Evolutionary conservation across 2,329 filamentous ascomycete genomes (phyloP).

Genomic region (Trichothecium roseum): DNA sequence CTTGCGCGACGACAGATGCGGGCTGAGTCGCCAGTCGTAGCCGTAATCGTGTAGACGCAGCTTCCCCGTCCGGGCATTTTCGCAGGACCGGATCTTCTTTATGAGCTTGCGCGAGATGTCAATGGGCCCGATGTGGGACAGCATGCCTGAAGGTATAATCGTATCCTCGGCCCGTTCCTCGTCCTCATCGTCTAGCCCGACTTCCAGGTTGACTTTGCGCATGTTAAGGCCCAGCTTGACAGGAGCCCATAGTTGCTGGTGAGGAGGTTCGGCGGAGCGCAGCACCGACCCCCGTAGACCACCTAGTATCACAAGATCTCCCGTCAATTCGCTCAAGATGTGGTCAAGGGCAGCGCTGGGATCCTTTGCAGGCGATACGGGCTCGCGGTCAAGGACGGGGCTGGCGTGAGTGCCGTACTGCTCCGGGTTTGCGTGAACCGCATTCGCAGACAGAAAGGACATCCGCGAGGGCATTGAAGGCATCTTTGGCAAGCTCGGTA

Average conservation of each 20-base stretch:
- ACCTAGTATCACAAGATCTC: conserved; percentile 80
- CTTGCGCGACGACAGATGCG: conserved; percentile 59
- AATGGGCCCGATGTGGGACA: conserved; percentile 84
- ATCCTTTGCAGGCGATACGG: conserved; percentile 8
- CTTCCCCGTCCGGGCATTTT: conserved; percentile 61
- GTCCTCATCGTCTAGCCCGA: conserved; percentile 71
- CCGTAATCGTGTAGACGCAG: conserved; percentile 82
- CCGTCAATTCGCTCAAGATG: conserved; percentile 58
- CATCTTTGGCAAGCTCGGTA: conserved; percentile 51
- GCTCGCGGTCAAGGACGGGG: conserved; percentile 8
- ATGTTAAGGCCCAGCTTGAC: conserved; percentile 89
- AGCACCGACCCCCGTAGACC: conserved; percentile 88
- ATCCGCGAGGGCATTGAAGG: conserved; percentile 26
- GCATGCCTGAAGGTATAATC: conserved; percentile 79
- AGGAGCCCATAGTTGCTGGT: conserved; percentile 88
- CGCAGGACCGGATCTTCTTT: conserved; percentile 62
- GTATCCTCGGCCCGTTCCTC: conserved; percentile 73
- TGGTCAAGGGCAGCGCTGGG: conserved; percentile 33
- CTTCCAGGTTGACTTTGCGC: conserved; percentile 81
- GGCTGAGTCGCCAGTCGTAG: conserved; percentile 89
- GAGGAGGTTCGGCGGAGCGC: conserved; percentile 68
- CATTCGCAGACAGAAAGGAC: conserved; percentile 20
- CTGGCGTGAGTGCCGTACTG: neutral
- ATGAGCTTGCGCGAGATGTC: conserved; percentile 79
- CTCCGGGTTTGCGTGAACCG: conserved; percentile 15